Base-by-base conservation (phyloP, 306 rosid species). In the Pterocarpus santalinus region DNA sequence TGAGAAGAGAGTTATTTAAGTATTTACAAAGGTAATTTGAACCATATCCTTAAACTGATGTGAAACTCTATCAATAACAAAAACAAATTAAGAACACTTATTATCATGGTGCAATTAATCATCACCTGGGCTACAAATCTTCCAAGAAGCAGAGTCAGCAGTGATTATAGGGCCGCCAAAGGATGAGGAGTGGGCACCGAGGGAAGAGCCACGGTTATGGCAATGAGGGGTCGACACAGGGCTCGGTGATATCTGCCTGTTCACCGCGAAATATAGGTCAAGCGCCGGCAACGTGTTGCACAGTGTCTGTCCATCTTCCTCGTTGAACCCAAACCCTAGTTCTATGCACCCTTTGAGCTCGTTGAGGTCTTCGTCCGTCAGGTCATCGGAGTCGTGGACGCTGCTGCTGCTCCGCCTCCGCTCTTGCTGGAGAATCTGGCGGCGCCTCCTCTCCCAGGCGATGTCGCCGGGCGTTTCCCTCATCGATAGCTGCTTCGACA, bases 301-400 rank as follows among this genome's bases (percentile, higher is more conserved):
- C 2, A 95, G 66, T 17, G 51, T 83, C 30, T 93, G 99, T 2
- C 96, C 97, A 9, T 91, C 91, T 75, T 93, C 99, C 51, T 95
- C 99, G 4, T 90, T 93, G 84, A 95, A 95, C 22, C 98, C 98
- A 44, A 95, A 95, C 28, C 99, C 99, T 5, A 95, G 86, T 72
- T 95, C 98, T 28, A 95, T 95, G 15, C 88, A 89, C 0, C 98
- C 99, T 78, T 89, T 95, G 0, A 95, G 97, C 85, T 95, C 99
- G 4, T 81, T 39, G 5, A 92, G 73, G 33, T 95, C 99, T 46
- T 91, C 99, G 33, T 93, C 97, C 0, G 91, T 87, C 6, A 91
- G n/a, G 14, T 87, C 76, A 0, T 77, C 87, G 2, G 57, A 63
- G 5, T 82, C 84, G 0, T 81, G 74, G 49, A 81, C 41, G 10